phyloP scores from a whole-genome alignment of 2,329 filamentous ascomycete genomes.

The Hymenoscyphus scutula region DNA sequence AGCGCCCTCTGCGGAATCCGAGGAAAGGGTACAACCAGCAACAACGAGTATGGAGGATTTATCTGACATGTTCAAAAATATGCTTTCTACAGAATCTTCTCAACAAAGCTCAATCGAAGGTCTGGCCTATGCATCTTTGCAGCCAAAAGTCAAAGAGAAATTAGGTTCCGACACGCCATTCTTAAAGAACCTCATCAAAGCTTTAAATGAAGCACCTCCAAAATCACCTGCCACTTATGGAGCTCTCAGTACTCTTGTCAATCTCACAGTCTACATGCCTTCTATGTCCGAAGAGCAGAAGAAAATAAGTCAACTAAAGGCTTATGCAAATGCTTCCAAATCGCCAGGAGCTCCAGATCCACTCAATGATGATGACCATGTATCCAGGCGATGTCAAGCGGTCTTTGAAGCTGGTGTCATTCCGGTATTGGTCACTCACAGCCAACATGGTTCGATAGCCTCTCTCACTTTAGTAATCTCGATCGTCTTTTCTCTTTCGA shows the following conservation, averaged over 20 bases:
- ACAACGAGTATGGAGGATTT: slow-evolving; percentile 65
- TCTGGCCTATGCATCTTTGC: slow-evolving; percentile 85
- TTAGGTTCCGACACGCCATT: slow-evolving; percentile 68
- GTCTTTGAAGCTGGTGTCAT: slow-evolving; percentile 78
- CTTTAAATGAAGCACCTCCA: slow-evolving; percentile 55
- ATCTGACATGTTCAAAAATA: slow-evolving; percentile 61
- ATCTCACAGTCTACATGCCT: slow-evolving; percentile 79
- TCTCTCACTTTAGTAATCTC: slow-evolving; percentile 71
- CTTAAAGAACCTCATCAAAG: slow-evolving; percentile 66
- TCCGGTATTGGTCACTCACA: slow-evolving; percentile 72
- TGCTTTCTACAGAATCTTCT: slow-evolving; percentile 59
- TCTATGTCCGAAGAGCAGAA: slow-evolving; percentile 84
- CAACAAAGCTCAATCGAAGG: slow-evolving; percentile 80
- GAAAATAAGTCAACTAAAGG: slow-evolving; percentile 86
- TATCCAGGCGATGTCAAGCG: slow-evolving; percentile 70
- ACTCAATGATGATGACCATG: slow-evolving; percentile 73
- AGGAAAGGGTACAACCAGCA: slow-evolving; percentile 46
- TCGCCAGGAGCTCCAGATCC: slow-evolving; percentile 59
- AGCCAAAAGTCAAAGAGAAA: slow-evolving; percentile 79
- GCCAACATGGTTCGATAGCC: slow-evolving; percentile 67
- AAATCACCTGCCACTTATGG: slow-evolving; percentile 78
- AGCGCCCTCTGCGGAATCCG: slow-evolving; percentile 27
- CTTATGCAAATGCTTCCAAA: slow-evolving; percentile 85
- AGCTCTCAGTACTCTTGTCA: slow-evolving; percentile 78
- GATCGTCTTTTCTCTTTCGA: slow-evolving; percentile 75